Evolutionary conservation across 768 basidiomycete genomes (phyloP).

Genomic region (Leccinum ochraceum): DNA sequence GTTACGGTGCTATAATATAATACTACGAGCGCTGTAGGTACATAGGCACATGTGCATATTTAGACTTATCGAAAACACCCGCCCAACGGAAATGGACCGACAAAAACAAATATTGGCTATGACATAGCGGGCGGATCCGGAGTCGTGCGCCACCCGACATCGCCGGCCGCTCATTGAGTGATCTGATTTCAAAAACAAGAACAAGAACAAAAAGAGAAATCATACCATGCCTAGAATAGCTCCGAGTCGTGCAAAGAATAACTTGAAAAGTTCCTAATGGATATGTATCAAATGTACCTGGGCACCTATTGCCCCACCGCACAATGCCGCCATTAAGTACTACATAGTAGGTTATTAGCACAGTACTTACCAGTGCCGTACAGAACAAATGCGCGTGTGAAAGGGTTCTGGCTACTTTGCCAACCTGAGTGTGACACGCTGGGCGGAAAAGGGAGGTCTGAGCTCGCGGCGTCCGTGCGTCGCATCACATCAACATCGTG

Average conservation of each 20-base stretch:
- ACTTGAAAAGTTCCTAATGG: background rate
- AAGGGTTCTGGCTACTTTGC: conserved; percentile 7
- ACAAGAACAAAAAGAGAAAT: background rate
- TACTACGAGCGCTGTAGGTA: background rate
- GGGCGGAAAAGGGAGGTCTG: background rate
- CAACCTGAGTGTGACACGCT: background rate
- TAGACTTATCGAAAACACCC: background rate
- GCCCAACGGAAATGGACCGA: background rate
- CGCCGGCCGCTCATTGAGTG: background rate
- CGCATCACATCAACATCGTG: background rate
- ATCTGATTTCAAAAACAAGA: background rate
- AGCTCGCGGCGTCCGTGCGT: background rate
- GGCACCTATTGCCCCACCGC: background rate
- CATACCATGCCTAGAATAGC: background rate
- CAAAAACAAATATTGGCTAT: background rate
- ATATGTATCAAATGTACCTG: background rate
- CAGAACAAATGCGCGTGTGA: conserved; percentile 4
- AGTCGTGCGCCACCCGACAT: background rate
- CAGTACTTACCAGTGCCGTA: background rate
- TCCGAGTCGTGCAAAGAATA: background rate
- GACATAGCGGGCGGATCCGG: background rate
- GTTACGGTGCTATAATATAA: background rate
- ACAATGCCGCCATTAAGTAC: background rate
- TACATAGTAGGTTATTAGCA: background rate
- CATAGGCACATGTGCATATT: background rate